These are phyloP conservation scores for Penicillium angulare DNA, from an alignment of 495 filamentous ascomycete species.

Conservation along the genomic window DNA sequence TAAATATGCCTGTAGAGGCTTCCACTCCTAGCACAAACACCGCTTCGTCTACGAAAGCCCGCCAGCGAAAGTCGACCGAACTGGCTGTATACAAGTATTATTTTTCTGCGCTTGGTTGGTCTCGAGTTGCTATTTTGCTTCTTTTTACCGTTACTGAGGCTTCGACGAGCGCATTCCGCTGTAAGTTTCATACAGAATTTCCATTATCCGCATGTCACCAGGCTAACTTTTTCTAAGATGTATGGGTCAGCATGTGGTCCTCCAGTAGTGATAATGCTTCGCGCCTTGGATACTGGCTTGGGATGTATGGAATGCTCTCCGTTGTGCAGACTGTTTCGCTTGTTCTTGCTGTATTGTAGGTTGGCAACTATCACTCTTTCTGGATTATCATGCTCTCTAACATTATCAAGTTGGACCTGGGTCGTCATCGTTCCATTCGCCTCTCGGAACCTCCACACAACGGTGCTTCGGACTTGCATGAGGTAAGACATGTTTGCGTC, in stretches of 20 bases:
- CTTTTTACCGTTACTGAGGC: constrained; percentile 4
- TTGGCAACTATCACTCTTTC: neutral
- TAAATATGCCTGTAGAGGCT: neutral
- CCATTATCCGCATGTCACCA: neutral
- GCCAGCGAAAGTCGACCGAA: constrained; percentile 4
- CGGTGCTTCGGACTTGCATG: constrained; percentile 15
- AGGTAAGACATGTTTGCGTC: constrained; percentile 5
- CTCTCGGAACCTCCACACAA: constrained; percentile 17
- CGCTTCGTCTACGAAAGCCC: neutral
- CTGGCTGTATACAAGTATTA: constrained; percentile 18
- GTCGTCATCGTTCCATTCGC: constrained; percentile 23
- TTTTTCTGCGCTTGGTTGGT: constrained; percentile 17
- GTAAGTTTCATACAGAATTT: neutral
- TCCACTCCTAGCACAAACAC: neutral
- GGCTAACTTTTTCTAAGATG: constrained; percentile 8
- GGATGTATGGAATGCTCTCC: constrained; percentile 21
- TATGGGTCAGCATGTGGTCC: constrained; percentile 21
- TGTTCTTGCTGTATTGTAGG: constrained; percentile 14
- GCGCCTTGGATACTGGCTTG: constrained; percentile 22
- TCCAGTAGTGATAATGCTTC: constrained; percentile 10
- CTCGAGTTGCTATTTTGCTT: constrained; percentile 5
- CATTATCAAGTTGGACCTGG: constrained; percentile 16
- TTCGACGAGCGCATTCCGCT: constrained; percentile 10
- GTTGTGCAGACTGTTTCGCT: constrained; percentile 12
- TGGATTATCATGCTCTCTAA: neutral